Evolutionary conservation across 179 eudicot species (phyloP).

Genomic region (Beta lomatogona): DNA sequence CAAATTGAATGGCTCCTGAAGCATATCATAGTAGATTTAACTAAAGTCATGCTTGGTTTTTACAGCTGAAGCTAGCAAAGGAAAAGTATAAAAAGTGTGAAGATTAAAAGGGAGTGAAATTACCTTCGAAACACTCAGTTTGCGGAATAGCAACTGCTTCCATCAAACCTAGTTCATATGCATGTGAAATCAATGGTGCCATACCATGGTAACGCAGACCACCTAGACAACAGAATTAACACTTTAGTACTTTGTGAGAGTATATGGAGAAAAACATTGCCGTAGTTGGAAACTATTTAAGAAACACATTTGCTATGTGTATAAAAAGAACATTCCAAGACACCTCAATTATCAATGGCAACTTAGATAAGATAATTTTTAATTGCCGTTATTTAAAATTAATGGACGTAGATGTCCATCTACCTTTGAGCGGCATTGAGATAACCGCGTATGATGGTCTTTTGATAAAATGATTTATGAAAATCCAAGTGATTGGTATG

Average conservation of each 20-base stretch:
- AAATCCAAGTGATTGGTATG: neutral
- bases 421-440: neutral
- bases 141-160: slow-evolving; percentile 88
- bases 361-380: neutral
- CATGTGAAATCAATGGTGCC: slow-evolving; percentile 95
- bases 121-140: slow-evolving; percentile 92
- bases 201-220: slow-evolving; percentile 97
- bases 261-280: neutral
- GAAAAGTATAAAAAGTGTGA: neutral
- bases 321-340: neutral
- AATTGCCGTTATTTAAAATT: neutral
- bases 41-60: neutral
- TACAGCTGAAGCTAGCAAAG: neutral
- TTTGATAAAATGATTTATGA: neutral
- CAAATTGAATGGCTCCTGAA: slow-evolving; percentile 90
- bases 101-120: neutral
- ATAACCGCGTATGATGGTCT: neutral
- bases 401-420: neutral
- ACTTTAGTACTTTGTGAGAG: neutral
- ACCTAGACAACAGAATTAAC: slow-evolving; percentile 44
- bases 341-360: neutral
- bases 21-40: slow-evolving; percentile 1
- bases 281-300: neutral
- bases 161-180: slow-evolving; percentile 84
- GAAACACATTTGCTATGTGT: neutral